Evolutionary conservation across 1,284 basidiomycete genomes (phyloP), one percentile per base, ranked within the genome.

Genomic region (Coniferiporia weirii): DNA sequence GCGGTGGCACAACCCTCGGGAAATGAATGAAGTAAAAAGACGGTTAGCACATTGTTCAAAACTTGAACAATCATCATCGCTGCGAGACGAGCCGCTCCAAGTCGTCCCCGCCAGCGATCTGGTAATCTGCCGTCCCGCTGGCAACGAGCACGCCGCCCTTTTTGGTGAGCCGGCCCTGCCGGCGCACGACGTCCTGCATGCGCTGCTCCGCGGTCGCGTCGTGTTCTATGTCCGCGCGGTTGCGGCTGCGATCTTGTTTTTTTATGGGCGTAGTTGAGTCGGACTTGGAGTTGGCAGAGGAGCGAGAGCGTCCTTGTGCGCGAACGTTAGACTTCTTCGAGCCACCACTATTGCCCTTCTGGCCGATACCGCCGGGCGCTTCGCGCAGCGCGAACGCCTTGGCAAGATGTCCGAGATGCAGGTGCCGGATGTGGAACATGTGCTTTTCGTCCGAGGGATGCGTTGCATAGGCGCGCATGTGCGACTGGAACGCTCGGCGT

Each of bases 311-410:
- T 53, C 9, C 61, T 43, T 8, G 63, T 12, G 38, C 38, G 8
- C 38, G 38, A 20, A 52, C 58, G 59, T 66, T 55, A 47, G 61
- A 66, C 27, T 55, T 56, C n/a, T 15, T 40, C 38, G 38, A 40
- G 38, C 10, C 55, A 51, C 6, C 56, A 36, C 48, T 61, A 47
- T 62, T 63, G 3, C 58, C 65, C 57, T 68, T 69, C 56, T 63
- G 69, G 48, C 93, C 81, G 1, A 83, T 74, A 34, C 81, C 89
- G 6, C 61, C 56, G 0, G 97, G 97, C 1, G 96, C 92, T 63
- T 98, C 96, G 40, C 97, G 87, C 54, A 99, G 79, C 0, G 93
- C 95, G 69, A 99, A 99, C 0, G 94, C 85, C 73, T 99, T 99
- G 43, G 97, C 96, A 20, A 99, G 74, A 76, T 99, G 97, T 1